Percentiles rank a stretch among this genome's conserved stretches.
Conservation (phyloP, 768 basidiomycete genomes). For the Tephrocybe sp. region DNA sequence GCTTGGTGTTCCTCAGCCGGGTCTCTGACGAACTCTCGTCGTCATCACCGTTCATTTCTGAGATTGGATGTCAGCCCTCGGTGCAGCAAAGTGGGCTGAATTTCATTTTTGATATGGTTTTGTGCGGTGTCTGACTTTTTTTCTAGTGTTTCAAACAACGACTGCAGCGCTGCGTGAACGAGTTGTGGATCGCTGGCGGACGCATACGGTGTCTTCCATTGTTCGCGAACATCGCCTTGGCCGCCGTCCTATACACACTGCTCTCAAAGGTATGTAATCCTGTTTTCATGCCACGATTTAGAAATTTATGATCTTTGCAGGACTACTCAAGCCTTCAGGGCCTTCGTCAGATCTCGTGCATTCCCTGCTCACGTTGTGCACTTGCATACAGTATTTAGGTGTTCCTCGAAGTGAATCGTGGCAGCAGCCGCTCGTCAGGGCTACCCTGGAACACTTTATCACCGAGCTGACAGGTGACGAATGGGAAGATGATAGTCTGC, state of each 20-base stretch:
- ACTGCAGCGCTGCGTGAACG: constrained; percentile 39
- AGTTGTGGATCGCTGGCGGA: constrained; percentile 54
- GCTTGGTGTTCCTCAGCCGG: constrained; percentile 47
- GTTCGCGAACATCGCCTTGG: constrained; percentile 25
- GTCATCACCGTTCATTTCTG: constrained; percentile 40
- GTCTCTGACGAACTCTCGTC: constrained; percentile 46
- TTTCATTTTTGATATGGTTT: neutral
- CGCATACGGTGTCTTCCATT: constrained; percentile 34
- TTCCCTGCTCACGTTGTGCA: constrained; percentile 52
- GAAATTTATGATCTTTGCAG: constrained; percentile 3
- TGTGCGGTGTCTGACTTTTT: neutral
- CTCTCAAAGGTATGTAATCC: constrained; percentile 22
- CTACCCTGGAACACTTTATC: constrained; percentile 40
- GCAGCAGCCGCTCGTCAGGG: constrained; percentile 33
- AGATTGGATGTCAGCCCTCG: constrained; percentile 41
- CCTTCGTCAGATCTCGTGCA: constrained; percentile 56
- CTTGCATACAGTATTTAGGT: constrained; percentile 55
- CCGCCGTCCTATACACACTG: constrained; percentile 15
- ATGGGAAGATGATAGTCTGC: constrained; percentile 24
- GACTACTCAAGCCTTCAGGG: constrained; percentile 23
- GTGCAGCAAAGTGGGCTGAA: constrained; percentile 22
- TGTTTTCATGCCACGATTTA: neutral
- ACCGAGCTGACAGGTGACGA: constrained; percentile 29
- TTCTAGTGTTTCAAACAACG: constrained; percentile 48
- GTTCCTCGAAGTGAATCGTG: constrained; percentile 35